phyloP scores from a whole-genome alignment of 202 grass and related monocot species.

The Zoysia matrella region DNA sequence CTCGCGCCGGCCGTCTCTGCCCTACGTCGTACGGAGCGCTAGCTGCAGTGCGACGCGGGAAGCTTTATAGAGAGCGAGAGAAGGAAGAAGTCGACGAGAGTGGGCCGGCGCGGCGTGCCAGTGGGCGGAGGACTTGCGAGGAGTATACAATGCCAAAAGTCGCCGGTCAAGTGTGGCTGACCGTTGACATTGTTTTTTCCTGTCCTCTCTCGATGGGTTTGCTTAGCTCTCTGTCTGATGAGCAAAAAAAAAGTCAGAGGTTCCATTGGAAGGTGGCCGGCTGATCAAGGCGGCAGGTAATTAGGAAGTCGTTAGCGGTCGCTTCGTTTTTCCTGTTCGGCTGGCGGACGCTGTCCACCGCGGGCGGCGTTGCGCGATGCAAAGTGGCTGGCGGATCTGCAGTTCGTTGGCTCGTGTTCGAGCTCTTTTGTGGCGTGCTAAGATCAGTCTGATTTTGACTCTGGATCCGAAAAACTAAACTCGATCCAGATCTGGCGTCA shows the following conservation, averaged over 20 bases:
- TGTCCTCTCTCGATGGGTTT: background rate
- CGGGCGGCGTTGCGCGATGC: background rate
- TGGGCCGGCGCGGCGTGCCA: background rate
- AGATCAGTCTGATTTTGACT: background rate
- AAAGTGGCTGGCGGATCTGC: background rate
- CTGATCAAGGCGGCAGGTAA: background rate
- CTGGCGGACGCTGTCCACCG: constrained; percentile 22
- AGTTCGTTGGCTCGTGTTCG: constrained; percentile 13
- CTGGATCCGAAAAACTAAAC: background rate
- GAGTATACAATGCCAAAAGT: constrained; percentile 27
- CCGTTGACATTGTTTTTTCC: constrained; percentile 22
- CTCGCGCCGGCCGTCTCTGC: background rate
- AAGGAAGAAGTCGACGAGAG: background rate
- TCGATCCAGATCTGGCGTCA: background rate
- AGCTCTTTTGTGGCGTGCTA: background rate
- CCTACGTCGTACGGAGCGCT: background rate
- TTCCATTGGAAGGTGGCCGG: constrained; percentile 6
- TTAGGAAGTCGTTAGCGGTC: constrained; percentile 22
- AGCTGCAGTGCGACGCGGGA: background rate
- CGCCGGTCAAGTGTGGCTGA: constrained; percentile 48
- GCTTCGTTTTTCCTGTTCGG: constrained; percentile 20
- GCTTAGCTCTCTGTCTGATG: background rate
- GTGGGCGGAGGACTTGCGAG: background rate
- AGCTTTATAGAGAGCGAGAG: constrained; percentile 35
- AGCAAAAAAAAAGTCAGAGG: constrained; percentile 26